Conservation (phyloP, 1,139 yeast species). For the Magnusiomyces paraingens region DNA sequence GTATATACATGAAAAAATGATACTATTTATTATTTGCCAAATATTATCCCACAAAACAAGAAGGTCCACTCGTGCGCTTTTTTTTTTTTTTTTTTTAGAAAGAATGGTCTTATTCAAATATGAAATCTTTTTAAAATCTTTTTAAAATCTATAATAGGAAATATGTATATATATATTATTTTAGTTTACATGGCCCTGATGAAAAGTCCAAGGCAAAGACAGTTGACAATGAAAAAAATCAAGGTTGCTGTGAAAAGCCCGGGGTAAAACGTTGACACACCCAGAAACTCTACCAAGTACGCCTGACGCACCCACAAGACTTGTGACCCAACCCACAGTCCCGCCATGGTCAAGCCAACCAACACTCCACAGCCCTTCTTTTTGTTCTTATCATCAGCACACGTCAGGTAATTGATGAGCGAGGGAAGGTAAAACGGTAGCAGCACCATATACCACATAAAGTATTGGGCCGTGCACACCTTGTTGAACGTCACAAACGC, state of each 20-base stretch:
- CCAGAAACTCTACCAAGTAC: constrained; percentile 74
- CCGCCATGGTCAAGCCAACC: constrained; percentile 31
- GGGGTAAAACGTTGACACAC: constrained; percentile 57
- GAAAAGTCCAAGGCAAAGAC: constrained; percentile 55
- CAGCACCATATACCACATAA: constrained; percentile 85
- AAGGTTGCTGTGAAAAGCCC: constrained; percentile 54
- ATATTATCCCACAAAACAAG: not conserved
- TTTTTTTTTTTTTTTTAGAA: not conserved
- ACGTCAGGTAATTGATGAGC: constrained; percentile 24
- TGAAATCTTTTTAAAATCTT: not conserved
- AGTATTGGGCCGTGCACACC: constrained; percentile 85
- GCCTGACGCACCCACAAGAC: constrained; percentile 75
- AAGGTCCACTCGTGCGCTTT: not conserved
- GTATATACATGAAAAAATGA: not conserved
- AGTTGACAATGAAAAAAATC: constrained; percentile 63
- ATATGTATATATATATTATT: not conserved
- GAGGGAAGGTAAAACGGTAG: constrained; percentile 61
- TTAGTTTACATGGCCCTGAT: constrained; percentile 39
- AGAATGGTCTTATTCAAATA: not conserved
- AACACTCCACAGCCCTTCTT: not conserved
- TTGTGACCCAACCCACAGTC: constrained; percentile 66
- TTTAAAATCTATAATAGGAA: not conserved
- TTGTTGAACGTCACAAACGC: constrained; percentile 87
- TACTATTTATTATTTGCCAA: not conserved
- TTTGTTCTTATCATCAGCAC: not conserved